Evolutionary conservation across 345 rosid species (phyloP), one percentile per base, ranked within the genome.

Genomic region (Anacardium occidentale): DNA sequence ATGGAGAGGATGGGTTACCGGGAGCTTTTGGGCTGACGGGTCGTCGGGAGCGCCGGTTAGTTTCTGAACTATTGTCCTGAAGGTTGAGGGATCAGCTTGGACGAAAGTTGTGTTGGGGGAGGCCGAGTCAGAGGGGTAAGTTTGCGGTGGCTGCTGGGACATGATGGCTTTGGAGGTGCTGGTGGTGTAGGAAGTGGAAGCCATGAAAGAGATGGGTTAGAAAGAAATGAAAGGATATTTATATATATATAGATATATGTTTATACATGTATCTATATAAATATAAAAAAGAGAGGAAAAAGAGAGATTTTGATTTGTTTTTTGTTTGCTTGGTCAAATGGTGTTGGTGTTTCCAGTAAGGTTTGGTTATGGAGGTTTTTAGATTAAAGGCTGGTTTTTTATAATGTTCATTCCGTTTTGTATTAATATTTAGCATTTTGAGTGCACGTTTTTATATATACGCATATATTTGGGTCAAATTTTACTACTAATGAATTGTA

Each of bases 31-130:
- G 68, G 84, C n/a, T 25, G 78, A 59, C 44, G 84, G 57, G 40
- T 82, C 78, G 9, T 86, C 92, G 2, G 85, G 78, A 50, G 93
- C 90, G 25, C 98, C 98, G 32, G 98, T 93, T 50, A 93, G 93
- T 74, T 84, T 85, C 74, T 93, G 98, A 68, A 93, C 98, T 54
- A 93, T 86, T 80, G 90, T 73, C 0, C 97, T 93, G 86, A 93
- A 93, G 54, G 75, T 91, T 15, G 93, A 89, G 5, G 97, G 94
- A 72, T 93, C 89, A 51, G 97, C 95, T 74, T 93, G 93, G 74
- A 93, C 93, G 64, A 93, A 91, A 76, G 93, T 91, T 73, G 95
- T 93, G 84, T 88, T 89, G 37, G 91, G 80, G 9, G 82, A 77
- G 8, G 76, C 55, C 20, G 81, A 70, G 74, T 91, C 91, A 71